Conservation (phyloP, 257 asterid genomes). For the Solanum lycopersicoides region DNA sequence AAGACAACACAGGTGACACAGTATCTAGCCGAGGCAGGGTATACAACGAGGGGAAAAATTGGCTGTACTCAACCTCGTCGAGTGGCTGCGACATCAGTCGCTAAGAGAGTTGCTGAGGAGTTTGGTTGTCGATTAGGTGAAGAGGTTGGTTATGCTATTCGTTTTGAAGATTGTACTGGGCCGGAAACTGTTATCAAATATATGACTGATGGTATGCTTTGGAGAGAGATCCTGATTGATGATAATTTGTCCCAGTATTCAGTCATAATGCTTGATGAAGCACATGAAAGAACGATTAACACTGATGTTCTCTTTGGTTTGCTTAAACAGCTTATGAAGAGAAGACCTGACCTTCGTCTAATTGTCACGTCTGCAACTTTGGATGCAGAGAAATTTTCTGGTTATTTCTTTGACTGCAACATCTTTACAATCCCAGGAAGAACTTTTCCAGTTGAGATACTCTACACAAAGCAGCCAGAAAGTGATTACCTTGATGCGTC, state of each 20-base stretch:
- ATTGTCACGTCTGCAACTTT: slow-evolving; percentile 19
- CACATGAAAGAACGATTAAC: slow-evolving; percentile 78
- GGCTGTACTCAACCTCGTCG: not conserved
- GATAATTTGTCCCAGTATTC: slow-evolving; percentile 78
- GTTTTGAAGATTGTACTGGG: slow-evolving; percentile 91
- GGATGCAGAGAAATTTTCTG: slow-evolving; percentile 89
- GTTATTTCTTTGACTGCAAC: slow-evolving; percentile 80
- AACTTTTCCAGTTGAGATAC: slow-evolving; percentile 76
- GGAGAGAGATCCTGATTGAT: slow-evolving; percentile 78
- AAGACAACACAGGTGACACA: slow-evolving; percentile 90
- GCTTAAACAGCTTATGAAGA: slow-evolving; percentile 29
- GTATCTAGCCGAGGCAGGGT: slow-evolving; percentile 7
- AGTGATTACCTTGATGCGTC: not conserved
- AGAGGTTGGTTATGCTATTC: slow-evolving; percentile 87
- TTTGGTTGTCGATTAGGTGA: slow-evolving; percentile 89
- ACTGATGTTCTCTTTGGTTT: slow-evolving; percentile 62
- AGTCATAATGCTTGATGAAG: slow-evolving; percentile 87
- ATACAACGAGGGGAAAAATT: slow-evolving; percentile 15
- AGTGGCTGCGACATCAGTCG: slow-evolving; percentile 53
- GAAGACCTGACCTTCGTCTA: slow-evolving; percentile 81
- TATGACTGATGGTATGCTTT: slow-evolving; percentile 19
- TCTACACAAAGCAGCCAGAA: not conserved
- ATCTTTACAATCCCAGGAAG: slow-evolving; percentile 91
- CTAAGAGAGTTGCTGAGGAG: slow-evolving; percentile 90
- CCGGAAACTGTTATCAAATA: slow-evolving; percentile 91